These are phyloP conservation scores for Colletotrichum salicis DNA, from an alignment of 2,329 filamentous ascomycete genomes.

Conservation along the genomic window DNA sequence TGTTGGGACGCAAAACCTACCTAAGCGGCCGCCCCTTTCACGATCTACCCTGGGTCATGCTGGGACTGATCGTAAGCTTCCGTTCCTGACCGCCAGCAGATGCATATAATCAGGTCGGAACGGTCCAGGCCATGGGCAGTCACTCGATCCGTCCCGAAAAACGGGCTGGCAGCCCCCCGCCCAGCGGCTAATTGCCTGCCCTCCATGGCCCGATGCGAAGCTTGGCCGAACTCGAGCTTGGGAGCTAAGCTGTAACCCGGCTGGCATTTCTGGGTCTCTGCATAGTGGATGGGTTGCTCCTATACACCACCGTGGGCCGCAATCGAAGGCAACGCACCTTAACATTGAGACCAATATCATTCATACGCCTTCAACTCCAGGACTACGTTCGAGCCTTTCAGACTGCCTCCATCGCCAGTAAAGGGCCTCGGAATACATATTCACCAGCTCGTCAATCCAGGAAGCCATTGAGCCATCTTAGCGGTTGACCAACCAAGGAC, in stretches of 20 bases:
- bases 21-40: background rate
- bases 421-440: background rate
- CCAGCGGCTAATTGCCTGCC: constrained; percentile 17
- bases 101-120: constrained; percentile 10
- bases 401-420: background rate
- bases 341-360: background rate
- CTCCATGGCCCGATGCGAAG: constrained; percentile 18
- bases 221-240: constrained; percentile 3
- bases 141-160: constrained; percentile 24
- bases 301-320: background rate
- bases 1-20: constrained; percentile 10
- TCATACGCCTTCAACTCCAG: background rate
- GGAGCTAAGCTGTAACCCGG: background rate
- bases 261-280: background rate
- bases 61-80: background rate
- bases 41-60: background rate
- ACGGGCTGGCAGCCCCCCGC: constrained; percentile 3
- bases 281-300: background rate
- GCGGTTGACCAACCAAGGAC: background rate
- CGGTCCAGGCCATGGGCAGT: constrained; percentile 18
- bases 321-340: background rate
- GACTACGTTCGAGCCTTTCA: background rate
- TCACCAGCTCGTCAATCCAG: background rate
- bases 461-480: background rate
- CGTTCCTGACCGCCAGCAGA: constrained; percentile 18